Evolutionary conservation across 176 grass and related monocot genomes (phyloP), one percentile per base, ranked within the genome.

Genomic region (Oryza australiensis): DNA sequence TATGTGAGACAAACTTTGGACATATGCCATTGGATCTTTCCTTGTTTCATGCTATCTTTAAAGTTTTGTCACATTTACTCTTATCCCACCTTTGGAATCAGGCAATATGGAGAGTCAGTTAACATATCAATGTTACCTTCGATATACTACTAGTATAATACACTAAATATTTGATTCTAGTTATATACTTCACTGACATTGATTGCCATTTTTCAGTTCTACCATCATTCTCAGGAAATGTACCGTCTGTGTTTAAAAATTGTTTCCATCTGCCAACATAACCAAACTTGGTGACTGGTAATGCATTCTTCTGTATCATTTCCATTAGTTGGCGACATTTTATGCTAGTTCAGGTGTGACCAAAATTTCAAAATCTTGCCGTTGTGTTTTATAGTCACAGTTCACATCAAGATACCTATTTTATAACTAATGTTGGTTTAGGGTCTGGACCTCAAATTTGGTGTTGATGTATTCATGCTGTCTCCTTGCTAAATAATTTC

Each of bases 231-330:
- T 94, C 95, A 20, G 95, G 95, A 79, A 98, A 98, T 91, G 92
- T 98, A 73, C 95, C 95, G 16, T 86, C 90, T 72, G 83, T 89
- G 73, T 91, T 94, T 15, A 86, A 68, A 98, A 89, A 14, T 68
- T 98, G 64, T 98, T 92, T 91, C 92, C 95, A 49, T 83, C 92
- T 59, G 90, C 95, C 57, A 98, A 70, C 71, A 98, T 98, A 85
- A 94, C 92, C 48, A 91, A 55, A 87, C 95, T 98, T 77, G 92
- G 95, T 83, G 95, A 94, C 63, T 98, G 95, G 95, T 98, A 98
- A 62, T 42, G 29, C 81, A 78, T 16, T 85, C 43, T 66, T 63
- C 42, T 77, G 23, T 81, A 57, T 46, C 20, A 55, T 80, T 81
- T 68, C 37, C 72, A 70, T 66, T 78, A 16, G 75, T 65, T 26